phyloP scores from a whole-genome alignment of 2,329 filamentous ascomycete genomes.

The Fusarium caatingaense region DNA sequence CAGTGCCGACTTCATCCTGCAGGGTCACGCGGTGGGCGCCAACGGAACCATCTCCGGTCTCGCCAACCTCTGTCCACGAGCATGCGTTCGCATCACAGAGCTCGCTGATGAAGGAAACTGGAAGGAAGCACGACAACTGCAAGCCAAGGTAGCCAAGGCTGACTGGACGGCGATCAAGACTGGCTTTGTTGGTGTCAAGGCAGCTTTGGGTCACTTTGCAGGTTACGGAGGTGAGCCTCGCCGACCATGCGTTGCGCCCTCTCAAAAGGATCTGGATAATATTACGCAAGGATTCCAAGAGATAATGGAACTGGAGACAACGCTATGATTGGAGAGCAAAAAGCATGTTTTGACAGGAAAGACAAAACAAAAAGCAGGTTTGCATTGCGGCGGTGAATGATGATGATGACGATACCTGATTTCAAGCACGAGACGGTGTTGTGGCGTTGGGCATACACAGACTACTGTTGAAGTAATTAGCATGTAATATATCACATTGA shows the following conservation, averaged over 20 bases:
- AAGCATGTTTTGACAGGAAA: conserved; percentile 16
- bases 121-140: conserved; percentile 51
- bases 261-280: conserved; percentile 48
- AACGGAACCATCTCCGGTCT: conserved; percentile 56
- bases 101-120: conserved; percentile 51
- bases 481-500: conserved; percentile 18
- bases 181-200: conserved; percentile 63
- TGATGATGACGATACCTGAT: conserved; percentile 35
- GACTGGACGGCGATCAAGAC: conserved; percentile 61
- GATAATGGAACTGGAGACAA: conserved; percentile 48
- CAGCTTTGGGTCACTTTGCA: conserved; percentile 55
- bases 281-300: conserved; percentile 54
- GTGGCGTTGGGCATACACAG: conserved; percentile 39
- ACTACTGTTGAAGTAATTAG: conserved; percentile 32
- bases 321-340: conserved; percentile 31
- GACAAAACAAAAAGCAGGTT: conserved; percentile 23
- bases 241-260: conserved; percentile 53
- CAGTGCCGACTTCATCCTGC: conserved; percentile 57
- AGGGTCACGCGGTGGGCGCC: conserved; percentile 53
- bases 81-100: conserved; percentile 51
- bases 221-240: conserved; percentile 55
- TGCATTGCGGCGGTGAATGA: conserved; percentile 25
- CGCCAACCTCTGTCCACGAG: conserved; percentile 54
- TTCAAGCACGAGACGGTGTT: conserved; percentile 40
- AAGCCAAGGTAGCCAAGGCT: conserved; percentile 57